phyloP scores from a whole-genome alignment of 768 basidiomycete species.

The Amanita rubescens region DNA sequence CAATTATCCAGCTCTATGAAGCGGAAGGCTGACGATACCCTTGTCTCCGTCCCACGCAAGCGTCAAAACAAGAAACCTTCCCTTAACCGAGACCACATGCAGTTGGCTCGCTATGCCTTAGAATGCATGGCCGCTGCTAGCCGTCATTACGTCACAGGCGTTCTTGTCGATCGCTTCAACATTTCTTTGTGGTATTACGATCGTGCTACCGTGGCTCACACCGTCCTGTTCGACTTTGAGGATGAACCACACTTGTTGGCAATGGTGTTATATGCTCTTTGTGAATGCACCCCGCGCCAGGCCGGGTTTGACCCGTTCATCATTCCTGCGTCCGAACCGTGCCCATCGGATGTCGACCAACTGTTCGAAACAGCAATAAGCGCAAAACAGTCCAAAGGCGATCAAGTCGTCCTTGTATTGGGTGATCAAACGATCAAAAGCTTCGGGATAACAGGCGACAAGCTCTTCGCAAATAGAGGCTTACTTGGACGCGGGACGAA shows the following conservation, averaged over 20 bases:
- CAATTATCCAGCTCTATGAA: background rate
- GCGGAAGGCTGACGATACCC: background rate
- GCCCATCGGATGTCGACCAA: background rate
- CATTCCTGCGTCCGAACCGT: conserved; percentile 3
- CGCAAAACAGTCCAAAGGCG: background rate
- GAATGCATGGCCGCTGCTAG: conserved; percentile 12
- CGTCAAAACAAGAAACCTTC: background rate
- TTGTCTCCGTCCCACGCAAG: background rate
- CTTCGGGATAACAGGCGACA: background rate
- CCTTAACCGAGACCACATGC: background rate
- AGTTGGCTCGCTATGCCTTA: conserved; percentile 10
- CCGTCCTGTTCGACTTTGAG: conserved; percentile 15
- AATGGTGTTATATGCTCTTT: conserved; percentile 15
- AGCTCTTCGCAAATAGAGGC: conserved; percentile 7
- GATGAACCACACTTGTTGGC: conserved; percentile 13
- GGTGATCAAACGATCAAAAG: background rate
- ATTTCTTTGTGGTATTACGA: conserved; percentile 22
- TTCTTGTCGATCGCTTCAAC: conserved; percentile 13
- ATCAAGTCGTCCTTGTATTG: background rate
- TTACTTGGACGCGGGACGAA: conserved; percentile 15
- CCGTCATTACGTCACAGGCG: conserved; percentile 15
- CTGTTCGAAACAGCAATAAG: background rate
- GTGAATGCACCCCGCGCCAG: background rate
- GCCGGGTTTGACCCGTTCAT: conserved; percentile 14
- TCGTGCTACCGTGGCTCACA: conserved; percentile 15